Percentiles rank a stretch among this genome's conserved stretches.
These are phyloP conservation scores for Glycine latifolia DNA, from an alignment of 306 rosid genomes.

Conservation along the genomic window DNA sequence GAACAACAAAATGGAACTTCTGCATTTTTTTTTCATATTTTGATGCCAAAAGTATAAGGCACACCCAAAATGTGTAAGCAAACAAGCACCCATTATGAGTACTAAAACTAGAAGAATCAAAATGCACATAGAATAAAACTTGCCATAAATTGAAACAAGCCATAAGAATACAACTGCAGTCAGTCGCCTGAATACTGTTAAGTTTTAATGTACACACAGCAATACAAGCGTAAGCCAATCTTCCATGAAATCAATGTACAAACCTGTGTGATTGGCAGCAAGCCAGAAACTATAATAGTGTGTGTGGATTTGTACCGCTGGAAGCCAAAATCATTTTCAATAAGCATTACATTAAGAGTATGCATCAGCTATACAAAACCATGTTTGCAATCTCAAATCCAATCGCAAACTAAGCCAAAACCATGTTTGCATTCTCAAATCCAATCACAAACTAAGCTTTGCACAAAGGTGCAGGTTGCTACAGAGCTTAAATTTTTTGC, in stretches of 20 bases:
- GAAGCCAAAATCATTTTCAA: neutral
- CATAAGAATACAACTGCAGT: neutral
- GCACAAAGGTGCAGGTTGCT: neutral
- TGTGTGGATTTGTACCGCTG: neutral
- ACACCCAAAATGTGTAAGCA: no score
- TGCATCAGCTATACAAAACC: neutral
- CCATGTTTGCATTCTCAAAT: neutral
- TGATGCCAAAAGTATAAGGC: no score
- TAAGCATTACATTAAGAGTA: neutral
- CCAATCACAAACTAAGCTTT: neutral
- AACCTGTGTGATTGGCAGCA: neutral
- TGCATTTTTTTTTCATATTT: no score
- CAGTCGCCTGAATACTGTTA: neutral
- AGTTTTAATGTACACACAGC: neutral
- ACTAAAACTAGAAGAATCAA: neutral
- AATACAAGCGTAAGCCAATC: neutral
- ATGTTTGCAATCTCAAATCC: constrained; percentile 6
- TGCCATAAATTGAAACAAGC: neutral
- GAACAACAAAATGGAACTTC: no score
- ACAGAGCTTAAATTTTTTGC: neutral
- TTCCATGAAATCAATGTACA: constrained; percentile 3
- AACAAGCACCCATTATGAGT: no score
- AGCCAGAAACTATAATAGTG: neutral
- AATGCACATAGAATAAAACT: neutral
- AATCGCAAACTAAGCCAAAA: neutral